Evolutionary conservation across 2,329 filamentous ascomycete species (phyloP).

Genomic region (Monilinia polystroma): DNA sequence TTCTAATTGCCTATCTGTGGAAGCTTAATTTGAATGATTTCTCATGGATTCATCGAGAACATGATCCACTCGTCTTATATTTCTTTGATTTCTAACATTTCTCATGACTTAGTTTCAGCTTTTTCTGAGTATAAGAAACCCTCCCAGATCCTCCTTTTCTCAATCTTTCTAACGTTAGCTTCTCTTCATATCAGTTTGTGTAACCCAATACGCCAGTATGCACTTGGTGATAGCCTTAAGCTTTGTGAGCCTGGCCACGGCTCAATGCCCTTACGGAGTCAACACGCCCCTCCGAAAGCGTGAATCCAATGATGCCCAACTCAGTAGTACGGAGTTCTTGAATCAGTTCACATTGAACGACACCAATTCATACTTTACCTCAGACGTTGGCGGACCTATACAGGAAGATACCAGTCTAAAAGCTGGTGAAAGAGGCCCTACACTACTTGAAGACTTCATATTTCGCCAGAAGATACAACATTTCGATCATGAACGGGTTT

Average conservation of each 20-base stretch:
- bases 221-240: constrained; percentile 1
- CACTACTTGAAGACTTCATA: constrained; percentile 70
- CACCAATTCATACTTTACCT: constrained; percentile 56
- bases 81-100: neutral
- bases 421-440: constrained; percentile 65
- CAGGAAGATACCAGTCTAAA: constrained; percentile 65
- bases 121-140: neutral
- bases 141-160: neutral
- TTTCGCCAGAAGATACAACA: constrained; percentile 70
- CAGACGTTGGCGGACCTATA: constrained; percentile 67
- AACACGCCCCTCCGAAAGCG: neutral
- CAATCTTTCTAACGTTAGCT: too few relatives aligned
- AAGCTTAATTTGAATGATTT: neutral
- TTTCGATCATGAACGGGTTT: constrained; percentile 69
- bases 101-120: neutral
- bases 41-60: neutral
- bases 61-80: neutral
- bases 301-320: neutral
- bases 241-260: neutral
- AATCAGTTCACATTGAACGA: constrained; percentile 52
- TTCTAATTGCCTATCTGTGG: neutral
- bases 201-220: neutral
- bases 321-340: constrained; percentile 31
- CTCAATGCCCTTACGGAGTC: constrained; percentile 15
- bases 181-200: neutral